Percentiles rank a stretch among this genome's conserved stretches.
Conservation (phyloP, 345 rosid genomes). For the Rubroshorea leprosula region DNA sequence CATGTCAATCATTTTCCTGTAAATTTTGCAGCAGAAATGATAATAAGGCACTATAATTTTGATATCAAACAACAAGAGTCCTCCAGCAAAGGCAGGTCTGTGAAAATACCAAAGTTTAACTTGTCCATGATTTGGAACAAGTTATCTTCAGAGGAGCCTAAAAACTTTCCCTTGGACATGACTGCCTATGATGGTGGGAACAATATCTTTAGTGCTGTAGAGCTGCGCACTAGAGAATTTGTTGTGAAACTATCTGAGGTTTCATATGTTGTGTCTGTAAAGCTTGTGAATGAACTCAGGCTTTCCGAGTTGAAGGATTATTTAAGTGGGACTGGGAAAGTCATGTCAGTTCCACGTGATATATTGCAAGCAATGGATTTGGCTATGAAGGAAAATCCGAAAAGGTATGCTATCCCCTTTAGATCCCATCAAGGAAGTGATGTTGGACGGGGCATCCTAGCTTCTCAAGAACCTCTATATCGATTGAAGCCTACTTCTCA, state of each 20-base stretch:
- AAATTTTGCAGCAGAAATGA: constrained; percentile 36
- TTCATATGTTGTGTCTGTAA: constrained; percentile 35
- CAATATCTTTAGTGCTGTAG: constrained; percentile 60
- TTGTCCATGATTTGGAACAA: constrained; percentile 44
- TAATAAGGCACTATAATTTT: constrained; percentile 61
- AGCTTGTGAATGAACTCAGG: constrained; percentile 54
- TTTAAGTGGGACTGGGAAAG: constrained; percentile 32
- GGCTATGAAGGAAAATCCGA: constrained; percentile 77
- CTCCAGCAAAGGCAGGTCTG: constrained; percentile 22
- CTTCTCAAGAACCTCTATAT: constrained; percentile 56
- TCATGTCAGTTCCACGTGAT: constrained; percentile 44
- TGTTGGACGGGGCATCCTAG: constrained; percentile 52
- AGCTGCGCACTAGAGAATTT: constrained; percentile 43
- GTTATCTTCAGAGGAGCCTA: constrained; percentile 38
- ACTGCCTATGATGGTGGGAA: constrained; percentile 77
- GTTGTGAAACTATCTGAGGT: constrained; percentile 31
- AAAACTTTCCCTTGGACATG: constrained; percentile 41
- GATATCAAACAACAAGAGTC: constrained; percentile 43
- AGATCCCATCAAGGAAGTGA: constrained; percentile 22
- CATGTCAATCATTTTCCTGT: constrained; percentile 64
- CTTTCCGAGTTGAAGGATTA: constrained; percentile 48
- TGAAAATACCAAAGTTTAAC: constrained; percentile 35
- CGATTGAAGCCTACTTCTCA: constrained; percentile 67
- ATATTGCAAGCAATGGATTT: constrained; percentile 80
- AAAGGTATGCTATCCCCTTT: constrained; percentile 37